These are phyloP conservation scores for Calonectria pseudoturangicola DNA, from an alignment of 2,329 filamentous ascomycete species.

Conservation along the genomic window DNA sequence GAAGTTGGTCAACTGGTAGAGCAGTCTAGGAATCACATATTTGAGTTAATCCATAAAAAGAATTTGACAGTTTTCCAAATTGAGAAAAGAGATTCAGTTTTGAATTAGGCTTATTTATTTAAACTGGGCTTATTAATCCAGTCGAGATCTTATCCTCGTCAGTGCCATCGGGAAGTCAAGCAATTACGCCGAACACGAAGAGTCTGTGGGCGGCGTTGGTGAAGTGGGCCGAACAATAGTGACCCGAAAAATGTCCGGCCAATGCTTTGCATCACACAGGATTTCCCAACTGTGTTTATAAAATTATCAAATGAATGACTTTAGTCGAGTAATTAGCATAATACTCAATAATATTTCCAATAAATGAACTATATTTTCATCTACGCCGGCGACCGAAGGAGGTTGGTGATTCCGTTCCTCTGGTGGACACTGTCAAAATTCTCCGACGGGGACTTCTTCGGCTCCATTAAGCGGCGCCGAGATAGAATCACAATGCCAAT, in stretches of 20 bases:
- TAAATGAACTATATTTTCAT: background rate
- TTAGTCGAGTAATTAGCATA: too few species aligned
- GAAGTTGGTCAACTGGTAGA: constrained; percentile 47
- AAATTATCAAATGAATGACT: background rate
- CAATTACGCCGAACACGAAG: background rate
- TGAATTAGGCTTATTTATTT: too few species aligned
- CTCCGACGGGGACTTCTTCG: background rate
- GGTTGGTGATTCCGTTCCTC: background rate
- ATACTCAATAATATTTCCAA: too few species aligned
- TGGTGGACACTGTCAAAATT: background rate
- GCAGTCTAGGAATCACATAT: background rate
- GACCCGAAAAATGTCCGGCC: background rate
- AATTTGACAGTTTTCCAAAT: background rate
- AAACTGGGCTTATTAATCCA: too few species aligned
- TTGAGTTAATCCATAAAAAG: background rate
- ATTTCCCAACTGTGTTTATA: background rate
- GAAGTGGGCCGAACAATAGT: background rate
- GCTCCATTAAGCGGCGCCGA: background rate
- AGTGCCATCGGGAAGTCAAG: background rate
- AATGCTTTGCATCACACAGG: background rate
- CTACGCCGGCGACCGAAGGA: background rate
- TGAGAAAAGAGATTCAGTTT: too few species aligned
- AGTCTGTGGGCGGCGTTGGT: background rate
- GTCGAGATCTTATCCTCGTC: background rate
- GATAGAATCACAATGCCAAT: background rate